A percentile compares a stretch with the other conserved stretches of the same genome.
Evolutionary conservation across 371 early-diverging fungal genomes (phyloP).

Genomic region (Apophysomyces ossiformis): DNA sequence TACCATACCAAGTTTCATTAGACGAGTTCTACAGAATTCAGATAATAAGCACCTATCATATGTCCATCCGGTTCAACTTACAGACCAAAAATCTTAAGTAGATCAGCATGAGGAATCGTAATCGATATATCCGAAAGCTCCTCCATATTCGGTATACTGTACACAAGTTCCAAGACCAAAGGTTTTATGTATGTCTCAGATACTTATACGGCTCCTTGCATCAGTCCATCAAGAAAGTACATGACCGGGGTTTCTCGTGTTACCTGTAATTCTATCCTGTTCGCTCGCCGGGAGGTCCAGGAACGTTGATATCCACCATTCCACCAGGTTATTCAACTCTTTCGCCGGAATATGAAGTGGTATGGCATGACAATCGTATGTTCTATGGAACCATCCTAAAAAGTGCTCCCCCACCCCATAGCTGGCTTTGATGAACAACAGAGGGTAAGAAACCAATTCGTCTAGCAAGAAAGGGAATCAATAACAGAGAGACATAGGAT

Average conservation of each 20-base stretch:
- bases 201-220: neutral
- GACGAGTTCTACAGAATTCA: neutral
- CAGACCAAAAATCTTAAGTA: slow-evolving; percentile 5
- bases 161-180: neutral
- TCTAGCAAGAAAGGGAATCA: neutral
- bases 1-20: slow-evolving; percentile 1
- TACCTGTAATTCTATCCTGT: slow-evolving; percentile 4
- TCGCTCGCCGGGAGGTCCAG: neutral
- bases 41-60: neutral
- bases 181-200: neutral
- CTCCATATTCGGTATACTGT: neutral
- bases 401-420: neutral
- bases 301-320: slow-evolving; percentile 5
- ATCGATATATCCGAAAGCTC: slow-evolving; percentile 5
- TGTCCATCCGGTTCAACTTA: neutral
- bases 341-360: neutral
- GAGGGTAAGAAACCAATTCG: neutral
- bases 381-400: neutral
- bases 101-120: neutral
- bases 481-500: too few species aligned
- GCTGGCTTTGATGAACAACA: neutral
- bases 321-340: neutral
- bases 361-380: neutral
- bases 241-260: neutral
- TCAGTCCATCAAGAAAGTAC: neutral